These are phyloP conservation scores for Beauveria asiatica DNA, from an alignment of 2,329 filamentous ascomycete genomes.

Conservation along the genomic window DNA sequence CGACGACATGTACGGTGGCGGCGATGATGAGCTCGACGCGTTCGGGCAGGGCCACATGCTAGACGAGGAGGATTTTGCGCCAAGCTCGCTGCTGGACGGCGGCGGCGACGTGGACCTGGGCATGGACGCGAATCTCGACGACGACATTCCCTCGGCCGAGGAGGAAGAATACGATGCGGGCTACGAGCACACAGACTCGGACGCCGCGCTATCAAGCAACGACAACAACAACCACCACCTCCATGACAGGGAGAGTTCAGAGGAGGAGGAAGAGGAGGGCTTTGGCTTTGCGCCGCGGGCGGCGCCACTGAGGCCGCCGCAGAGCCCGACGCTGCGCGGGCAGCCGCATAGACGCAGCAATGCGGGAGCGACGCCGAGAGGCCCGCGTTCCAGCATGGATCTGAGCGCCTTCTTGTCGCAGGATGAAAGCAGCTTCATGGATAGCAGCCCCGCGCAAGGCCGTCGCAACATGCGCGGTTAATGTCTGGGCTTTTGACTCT, in stretches of 20 bases:
- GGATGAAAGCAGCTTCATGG: conserved; percentile 49
- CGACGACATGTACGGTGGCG: conserved; percentile 43
- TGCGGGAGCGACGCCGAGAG: conserved; percentile 11
- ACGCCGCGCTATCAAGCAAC: conserved; percentile 48
- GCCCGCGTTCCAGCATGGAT: conserved; percentile 42
- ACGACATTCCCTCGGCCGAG: conserved; percentile 59
- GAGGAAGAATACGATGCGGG: conserved; percentile 41
- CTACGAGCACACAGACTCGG: conserved; percentile 73
- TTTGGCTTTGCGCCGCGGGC: conserved; percentile 33
- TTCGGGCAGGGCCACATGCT: conserved; percentile 51
- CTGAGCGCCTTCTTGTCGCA: conserved; percentile 46
- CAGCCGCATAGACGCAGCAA: conserved; percentile 12
- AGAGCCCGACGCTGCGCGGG: conserved; percentile 29
- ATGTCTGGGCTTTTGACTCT: neutral
- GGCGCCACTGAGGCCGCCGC: conserved; percentile 25
- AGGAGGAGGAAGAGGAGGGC: conserved; percentile 17
- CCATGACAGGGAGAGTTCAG: conserved; percentile 13
- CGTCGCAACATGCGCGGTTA: conserved; percentile 26
- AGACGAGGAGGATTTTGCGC: conserved; percentile 52
- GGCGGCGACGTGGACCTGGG: conserved; percentile 18
- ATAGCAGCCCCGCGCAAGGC: conserved; percentile 42
- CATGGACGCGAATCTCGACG: conserved; percentile 59
- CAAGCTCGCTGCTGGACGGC: conserved; percentile 22
- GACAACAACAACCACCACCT: conserved; percentile 11
- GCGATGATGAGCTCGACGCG: conserved; percentile 47